phyloP scores from a whole-genome alignment of 106 monocot genomes.

The Apostasia ramifera region DNA sequence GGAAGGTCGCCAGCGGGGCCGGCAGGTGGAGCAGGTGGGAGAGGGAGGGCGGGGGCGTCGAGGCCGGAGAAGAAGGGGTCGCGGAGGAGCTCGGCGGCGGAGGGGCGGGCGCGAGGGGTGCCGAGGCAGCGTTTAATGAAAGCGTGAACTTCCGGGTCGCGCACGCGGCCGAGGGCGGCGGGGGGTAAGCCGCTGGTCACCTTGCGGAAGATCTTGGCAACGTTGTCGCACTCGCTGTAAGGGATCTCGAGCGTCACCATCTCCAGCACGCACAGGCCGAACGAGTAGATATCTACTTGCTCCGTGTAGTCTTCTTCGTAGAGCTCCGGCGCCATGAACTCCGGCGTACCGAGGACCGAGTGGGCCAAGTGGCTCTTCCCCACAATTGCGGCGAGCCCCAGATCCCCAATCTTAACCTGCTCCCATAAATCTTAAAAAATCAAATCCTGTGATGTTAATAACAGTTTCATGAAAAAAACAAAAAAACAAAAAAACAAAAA shows the following conservation, averaged over 20 bases:
- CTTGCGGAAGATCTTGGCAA: conserved; percentile 63
- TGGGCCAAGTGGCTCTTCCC: conserved; percentile 41
- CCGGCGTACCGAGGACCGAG: conserved; percentile 71
- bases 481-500: neutral
- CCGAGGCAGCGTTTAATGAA: conserved; percentile 80
- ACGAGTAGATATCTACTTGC: conserved; percentile 83
- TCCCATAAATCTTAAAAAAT: neutral
- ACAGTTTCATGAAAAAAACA: neutral
- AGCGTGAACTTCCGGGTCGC: conserved; percentile 40
- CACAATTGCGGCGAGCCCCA: conserved; percentile 64
- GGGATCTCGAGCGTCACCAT: conserved; percentile 74
- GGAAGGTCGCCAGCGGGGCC: neutral
- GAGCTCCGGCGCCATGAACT: conserved; percentile 88
- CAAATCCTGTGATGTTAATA: neutral
- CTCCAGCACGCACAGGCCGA: conserved; percentile 85
- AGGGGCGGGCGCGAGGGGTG: conserved; percentile 41
- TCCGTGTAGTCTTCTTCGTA: conserved; percentile 84
- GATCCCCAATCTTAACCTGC: conserved; percentile 81
- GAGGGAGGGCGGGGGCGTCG: conserved; percentile 12
- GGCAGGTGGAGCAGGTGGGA: neutral
- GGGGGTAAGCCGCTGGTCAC: conserved; percentile 46
- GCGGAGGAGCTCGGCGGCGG: conserved; percentile 59
- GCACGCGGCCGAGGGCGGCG: conserved; percentile 35
- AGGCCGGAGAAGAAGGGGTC: conserved; percentile 74
- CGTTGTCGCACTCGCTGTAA: conserved; percentile 66